These are phyloP conservation scores for Thalassiosira profunda DNA, from an alignment of 108 stramenopile genomes.

Conservation along the genomic window DNA sequence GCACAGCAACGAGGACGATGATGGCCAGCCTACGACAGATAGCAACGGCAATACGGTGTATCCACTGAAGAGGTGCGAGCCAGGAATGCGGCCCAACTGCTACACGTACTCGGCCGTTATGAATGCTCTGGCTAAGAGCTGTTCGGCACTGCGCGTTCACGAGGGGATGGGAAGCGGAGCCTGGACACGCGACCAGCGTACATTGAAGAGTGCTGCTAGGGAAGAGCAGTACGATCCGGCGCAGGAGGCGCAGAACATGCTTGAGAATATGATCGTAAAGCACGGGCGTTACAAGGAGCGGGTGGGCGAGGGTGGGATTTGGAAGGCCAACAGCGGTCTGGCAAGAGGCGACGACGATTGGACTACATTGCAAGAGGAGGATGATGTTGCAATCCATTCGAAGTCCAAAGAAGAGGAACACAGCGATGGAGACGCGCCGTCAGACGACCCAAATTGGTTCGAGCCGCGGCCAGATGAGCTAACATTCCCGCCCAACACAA, in stretches of 20 bases:
- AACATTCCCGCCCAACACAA: conserved; percentile 49
- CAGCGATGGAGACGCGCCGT: not conserved
- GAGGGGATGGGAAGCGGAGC: too few relatives aligned
- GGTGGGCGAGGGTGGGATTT: conserved; percentile 26
- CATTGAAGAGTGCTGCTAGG: too few relatives aligned
- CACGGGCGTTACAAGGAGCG: conserved; percentile 32
- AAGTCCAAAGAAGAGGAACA: conserved; percentile 3
- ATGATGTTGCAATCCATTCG: not conserved
- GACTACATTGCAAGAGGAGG: conserved; percentile 12
- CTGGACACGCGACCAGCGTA: too few relatives aligned
- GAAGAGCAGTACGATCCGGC: conserved; percentile 38
- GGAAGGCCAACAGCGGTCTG: conserved; percentile 6
- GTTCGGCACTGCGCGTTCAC: conserved; percentile 34
- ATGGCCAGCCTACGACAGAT: not conserved
- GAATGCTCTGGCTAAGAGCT: conserved; percentile 65
- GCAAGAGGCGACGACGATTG: conserved; percentile 4
- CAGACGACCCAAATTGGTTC: conserved; percentile 32
- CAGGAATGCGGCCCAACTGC: conserved; percentile 46
- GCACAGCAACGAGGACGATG: not conserved
- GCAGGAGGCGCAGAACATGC: conserved; percentile 47
- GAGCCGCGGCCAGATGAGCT: conserved; percentile 44
- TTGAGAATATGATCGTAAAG: conserved; percentile 46
- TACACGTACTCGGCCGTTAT: conserved; percentile 59
- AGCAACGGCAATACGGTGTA: not conserved
- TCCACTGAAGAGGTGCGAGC: conserved; percentile 26